These are phyloP conservation scores for Entomortierella lignicola DNA, from an alignment of 192 early-diverging fungal genomes.

Conservation along the genomic window DNA sequence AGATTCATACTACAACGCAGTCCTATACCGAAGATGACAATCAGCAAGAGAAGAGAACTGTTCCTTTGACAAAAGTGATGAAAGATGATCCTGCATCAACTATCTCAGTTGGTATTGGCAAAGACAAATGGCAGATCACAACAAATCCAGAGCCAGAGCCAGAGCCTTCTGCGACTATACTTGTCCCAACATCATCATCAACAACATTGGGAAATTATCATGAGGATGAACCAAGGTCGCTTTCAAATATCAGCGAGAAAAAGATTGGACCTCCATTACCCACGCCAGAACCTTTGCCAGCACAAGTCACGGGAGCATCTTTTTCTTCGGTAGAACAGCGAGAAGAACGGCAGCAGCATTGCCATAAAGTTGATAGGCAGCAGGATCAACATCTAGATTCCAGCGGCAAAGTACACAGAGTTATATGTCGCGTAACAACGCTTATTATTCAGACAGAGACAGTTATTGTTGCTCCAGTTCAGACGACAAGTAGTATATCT, in stretches of 20 bases:
- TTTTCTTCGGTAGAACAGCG: not conserved
- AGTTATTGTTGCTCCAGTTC: too few relatives aligned
- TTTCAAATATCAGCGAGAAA: not conserved
- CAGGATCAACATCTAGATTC: too few relatives aligned
- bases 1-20: conserved; percentile 14
- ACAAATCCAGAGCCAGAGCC: conserved; percentile 15
- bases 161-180: not conserved
- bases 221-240: too few relatives aligned
- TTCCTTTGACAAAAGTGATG: too few relatives aligned
- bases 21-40: conserved; percentile 15
- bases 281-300: conserved; percentile 16
- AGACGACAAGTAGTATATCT: too few relatives aligned
- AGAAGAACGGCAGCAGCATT: too few relatives aligned
- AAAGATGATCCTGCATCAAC: not conserved
- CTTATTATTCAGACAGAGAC: conserved; percentile 37
- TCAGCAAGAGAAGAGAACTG: not conserved
- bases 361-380: too few relatives aligned
- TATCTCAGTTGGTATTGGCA: not conserved
- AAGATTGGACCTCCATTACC: conserved; percentile 4
- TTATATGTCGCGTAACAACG: conserved; percentile 25
- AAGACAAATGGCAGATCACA: not conserved
- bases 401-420: not conserved
- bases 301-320: not conserved
- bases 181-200: conserved; percentile 1
- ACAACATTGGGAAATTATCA: too few relatives aligned